phyloP scores from a whole-genome alignment of 441 rosid species.

The Lepidium campestre region DNA sequence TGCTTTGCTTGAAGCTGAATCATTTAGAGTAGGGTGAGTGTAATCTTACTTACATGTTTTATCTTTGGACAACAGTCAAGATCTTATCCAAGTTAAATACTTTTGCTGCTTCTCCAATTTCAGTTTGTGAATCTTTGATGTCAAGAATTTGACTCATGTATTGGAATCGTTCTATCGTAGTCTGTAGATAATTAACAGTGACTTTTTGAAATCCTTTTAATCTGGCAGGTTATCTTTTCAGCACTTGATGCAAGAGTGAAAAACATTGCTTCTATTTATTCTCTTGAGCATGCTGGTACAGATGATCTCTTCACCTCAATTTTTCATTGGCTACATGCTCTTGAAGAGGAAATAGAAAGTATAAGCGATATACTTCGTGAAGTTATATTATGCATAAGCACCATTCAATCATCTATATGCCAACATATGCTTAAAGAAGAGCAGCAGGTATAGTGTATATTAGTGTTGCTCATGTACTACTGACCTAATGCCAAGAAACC shows the following conservation, averaged over 20 bases:
- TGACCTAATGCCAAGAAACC: too few species aligned
- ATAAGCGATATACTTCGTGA: conserved; percentile 44
- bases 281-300: conserved; percentile 87
- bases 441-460: conserved; percentile 55
- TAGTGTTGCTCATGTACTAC: too few species aligned
- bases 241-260: conserved; percentile 93
- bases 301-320: conserved; percentile 74
- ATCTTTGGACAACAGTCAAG: not conserved
- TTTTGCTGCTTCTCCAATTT: not conserved
- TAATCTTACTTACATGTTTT: too few species aligned
- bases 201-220: not conserved
- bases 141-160: not conserved
- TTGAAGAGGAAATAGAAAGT: conserved; percentile 51
- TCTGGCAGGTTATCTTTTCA: conserved; percentile 79
- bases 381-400: conserved; percentile 79
- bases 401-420: conserved; percentile 82
- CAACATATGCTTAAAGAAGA: conserved; percentile 99
- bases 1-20: too few species aligned
- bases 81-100: not conserved
- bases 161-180: not conserved
- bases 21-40: too few species aligned
- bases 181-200: not conserved
- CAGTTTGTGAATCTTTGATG: not conserved
- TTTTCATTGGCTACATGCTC: conserved; percentile 63
- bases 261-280: conserved; percentile 89